Conservation (phyloP, 1,139 yeast genomes). For the Taiozyma sp. region DNA sequence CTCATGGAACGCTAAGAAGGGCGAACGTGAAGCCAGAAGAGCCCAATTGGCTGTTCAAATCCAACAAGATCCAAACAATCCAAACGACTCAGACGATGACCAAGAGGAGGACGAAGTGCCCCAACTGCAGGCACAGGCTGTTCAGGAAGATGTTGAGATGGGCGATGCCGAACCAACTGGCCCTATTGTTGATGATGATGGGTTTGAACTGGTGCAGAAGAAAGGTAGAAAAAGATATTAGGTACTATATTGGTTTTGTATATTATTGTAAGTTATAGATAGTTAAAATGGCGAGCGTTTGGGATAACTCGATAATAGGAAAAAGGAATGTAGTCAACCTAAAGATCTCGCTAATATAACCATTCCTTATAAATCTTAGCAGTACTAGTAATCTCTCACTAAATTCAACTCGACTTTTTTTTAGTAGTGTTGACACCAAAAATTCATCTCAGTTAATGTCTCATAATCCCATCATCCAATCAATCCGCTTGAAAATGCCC, state of each 20-base stretch:
- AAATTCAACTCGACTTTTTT: too few relatives aligned
- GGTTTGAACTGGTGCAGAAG: constrained; percentile 81
- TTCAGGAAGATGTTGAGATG: constrained; percentile 36
- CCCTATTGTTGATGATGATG: constrained; percentile 88
- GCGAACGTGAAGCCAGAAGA: constrained; percentile 27
- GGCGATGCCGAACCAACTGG: constrained; percentile 27
- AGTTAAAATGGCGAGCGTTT: not conserved
- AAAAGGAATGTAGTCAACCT: not conserved
- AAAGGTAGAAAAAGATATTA: constrained; percentile 42
- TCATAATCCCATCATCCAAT: not conserved
- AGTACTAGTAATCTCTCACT: too few relatives aligned
- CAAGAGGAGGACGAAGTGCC: constrained; percentile 29
- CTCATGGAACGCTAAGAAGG: constrained; percentile 52
- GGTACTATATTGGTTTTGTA: not conserved
- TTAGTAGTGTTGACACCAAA: not conserved
- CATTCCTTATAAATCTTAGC: too few relatives aligned
- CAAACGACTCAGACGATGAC: constrained; percentile 45
- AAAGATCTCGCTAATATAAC: too few relatives aligned
- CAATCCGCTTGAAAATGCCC: not conserved
- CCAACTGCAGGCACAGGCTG: constrained; percentile 11
- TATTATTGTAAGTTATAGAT: not conserved
- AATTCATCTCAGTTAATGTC: too few relatives aligned
- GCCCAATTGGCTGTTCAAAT: constrained; percentile 35
- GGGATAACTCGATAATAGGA: not conserved
- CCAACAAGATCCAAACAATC: constrained; percentile 56